Conservation (phyloP, 73 alveolate genomes). For the Durusdinium trenchii region DNA sequence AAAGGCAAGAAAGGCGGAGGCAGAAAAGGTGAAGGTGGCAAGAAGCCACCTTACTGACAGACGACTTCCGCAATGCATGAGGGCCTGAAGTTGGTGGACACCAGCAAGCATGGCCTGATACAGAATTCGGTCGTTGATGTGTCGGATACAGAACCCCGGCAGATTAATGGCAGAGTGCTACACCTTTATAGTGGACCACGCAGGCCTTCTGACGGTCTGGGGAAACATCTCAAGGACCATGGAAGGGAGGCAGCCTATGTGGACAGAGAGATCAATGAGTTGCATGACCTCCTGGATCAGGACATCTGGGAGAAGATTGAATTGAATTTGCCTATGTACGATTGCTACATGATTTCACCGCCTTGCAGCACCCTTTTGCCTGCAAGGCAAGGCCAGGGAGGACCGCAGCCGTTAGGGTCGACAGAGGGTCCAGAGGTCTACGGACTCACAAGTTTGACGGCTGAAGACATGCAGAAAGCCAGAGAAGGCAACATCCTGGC, state of each 20-base stretch:
- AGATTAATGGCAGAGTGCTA: not conserved
- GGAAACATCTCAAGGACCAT: not conserved
- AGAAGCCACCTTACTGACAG: not conserved
- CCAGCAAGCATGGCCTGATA: not conserved
- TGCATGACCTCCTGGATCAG: not conserved
- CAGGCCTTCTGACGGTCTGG: not conserved
- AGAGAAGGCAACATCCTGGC: constrained; percentile 1
- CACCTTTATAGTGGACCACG: not conserved
- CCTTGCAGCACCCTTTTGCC: not conserved
- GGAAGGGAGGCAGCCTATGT: not conserved
- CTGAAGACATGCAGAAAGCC: not conserved
- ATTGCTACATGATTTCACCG: not conserved
- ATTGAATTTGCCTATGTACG: not conserved
- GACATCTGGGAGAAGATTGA: not conserved
- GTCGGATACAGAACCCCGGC: too few relatives aligned
- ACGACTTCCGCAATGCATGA: not conserved
- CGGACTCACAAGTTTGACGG: not conserved
- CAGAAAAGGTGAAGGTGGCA: not conserved
- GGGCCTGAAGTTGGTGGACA: not conserved
- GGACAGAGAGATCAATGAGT: not conserved
- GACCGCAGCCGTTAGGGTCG: constrained; percentile 10
- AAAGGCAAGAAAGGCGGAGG: not conserved
- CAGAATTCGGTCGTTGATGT: not conserved
- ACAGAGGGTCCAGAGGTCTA: not conserved
- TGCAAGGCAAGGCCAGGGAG: not conserved